Evolutionary conservation across 352 stramenopile species (phyloP).

Genomic region (Phytophthora cajani): DNA sequence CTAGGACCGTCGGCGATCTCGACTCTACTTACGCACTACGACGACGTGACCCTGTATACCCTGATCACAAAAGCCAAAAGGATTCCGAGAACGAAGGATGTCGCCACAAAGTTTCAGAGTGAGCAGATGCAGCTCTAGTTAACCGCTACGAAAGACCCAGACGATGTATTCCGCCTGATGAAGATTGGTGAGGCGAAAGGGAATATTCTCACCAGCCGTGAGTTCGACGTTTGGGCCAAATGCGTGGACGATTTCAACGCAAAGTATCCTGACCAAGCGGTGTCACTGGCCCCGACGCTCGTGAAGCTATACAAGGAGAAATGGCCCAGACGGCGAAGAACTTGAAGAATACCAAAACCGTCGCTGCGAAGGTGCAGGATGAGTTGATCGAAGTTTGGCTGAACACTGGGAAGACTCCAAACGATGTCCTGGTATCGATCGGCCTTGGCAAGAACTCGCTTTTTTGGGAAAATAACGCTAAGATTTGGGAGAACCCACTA

Average conservation of each 20-base stretch:
- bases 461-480: no score
- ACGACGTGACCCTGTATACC: not conserved
- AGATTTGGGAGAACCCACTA: no score
- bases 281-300: not conserved
- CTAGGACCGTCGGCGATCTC: conserved; percentile 2
- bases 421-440: no score
- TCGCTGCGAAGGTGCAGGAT: no score
- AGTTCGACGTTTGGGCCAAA: not conserved
- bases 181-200: not conserved
- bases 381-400: no score
- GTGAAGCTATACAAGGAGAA: no score
- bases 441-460: no score
- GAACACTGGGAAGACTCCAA: no score
- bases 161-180: not conserved
- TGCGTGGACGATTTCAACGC: not conserved
- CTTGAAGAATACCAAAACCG: no score
- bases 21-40: not conserved
- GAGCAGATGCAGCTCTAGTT: conserved; percentile 7
- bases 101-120: not conserved
- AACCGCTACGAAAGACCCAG: not conserved
- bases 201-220: not conserved
- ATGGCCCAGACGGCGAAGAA: no score
- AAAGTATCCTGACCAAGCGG: not conserved
- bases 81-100: not conserved
- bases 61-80: not conserved